Percentiles rank a stretch among this genome's conserved stretches.
These are phyloP conservation scores for Fusarium chuoi DNA, from an alignment of 2,329 filamentous ascomycete genomes.

Conservation along the genomic window DNA sequence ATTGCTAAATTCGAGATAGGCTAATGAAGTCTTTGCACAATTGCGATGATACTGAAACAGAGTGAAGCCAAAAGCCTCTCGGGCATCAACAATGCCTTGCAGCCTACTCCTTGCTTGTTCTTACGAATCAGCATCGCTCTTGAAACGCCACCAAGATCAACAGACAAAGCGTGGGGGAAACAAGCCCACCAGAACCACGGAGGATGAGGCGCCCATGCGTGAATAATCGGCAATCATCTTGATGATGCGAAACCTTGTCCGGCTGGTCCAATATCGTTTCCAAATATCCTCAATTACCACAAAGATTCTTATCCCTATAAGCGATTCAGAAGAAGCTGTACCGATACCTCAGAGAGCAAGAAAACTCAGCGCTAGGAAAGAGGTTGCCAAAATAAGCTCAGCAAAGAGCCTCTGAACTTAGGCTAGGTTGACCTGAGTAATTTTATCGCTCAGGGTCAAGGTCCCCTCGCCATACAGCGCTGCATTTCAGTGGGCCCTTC, in stretches of 20 bases:
- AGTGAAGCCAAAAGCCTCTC: too few relatives aligned
- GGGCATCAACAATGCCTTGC: neutral
- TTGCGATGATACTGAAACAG: neutral
- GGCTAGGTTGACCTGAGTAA: too few relatives aligned
- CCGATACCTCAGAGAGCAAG: neutral
- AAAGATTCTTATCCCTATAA: neutral
- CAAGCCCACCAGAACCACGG: neutral
- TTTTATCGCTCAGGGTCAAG: too few relatives aligned
- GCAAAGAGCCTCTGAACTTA: too few relatives aligned
- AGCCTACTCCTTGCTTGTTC: neutral
- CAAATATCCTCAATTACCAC: neutral
- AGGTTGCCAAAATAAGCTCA: too few relatives aligned
- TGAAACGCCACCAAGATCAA: neutral
- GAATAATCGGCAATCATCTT: neutral
- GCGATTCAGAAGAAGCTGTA: neutral
- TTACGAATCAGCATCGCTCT: neutral
- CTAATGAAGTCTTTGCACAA: too few relatives aligned
- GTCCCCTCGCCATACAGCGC: too few relatives aligned
- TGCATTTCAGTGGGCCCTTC: neutral
- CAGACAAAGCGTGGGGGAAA: neutral
- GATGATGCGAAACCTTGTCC: too few relatives aligned
- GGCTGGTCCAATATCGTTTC: too few relatives aligned
- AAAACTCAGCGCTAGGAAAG: too few relatives aligned
- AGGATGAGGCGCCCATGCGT: neutral
- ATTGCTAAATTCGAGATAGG: rapidly evolving